Base-by-base conservation (phyloP, 306 rosid species). In the Ceratonia siliqua region DNA sequence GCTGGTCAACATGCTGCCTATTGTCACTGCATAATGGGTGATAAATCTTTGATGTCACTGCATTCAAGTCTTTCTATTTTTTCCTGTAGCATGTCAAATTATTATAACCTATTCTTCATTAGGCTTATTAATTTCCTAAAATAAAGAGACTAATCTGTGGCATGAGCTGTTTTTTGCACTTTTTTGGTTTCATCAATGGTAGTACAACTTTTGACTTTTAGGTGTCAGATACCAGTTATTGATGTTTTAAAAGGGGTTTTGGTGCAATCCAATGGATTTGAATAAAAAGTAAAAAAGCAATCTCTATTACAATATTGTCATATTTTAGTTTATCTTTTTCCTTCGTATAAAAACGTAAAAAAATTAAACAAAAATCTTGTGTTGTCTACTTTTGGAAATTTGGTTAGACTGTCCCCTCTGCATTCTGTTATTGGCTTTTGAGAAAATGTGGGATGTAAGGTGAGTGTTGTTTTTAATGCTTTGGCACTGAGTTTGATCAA, bases 401-500 rank as follows among this genome's bases (percentile, higher is more conserved):
- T 33, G 74, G 61, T 33, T 24, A 25, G 50, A 43, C 43, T 52
- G 42, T 10, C 58, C 13, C 22, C 55, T 53, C 27, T n/a, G 21
- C 43, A 33, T 50, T 69, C 21, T 12, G 10, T 49, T 49, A 22
- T 39, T 56, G 52, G 3, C 22, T 32, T 49, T 70, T 46, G 52
- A 63, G 33, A 20, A 59, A 39, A 22, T 41, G 7, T 24, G 45
- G 5, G n/a, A 70, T 41, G 36, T 36, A 20, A 48, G 62, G 5
- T 20, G 48, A 18, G 22, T 50, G 56, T 2, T 68, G 25, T 71
- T 55, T 71, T 24, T 7, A 21, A 13, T 24, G 10, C 11, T 17
- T 24, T 49, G 20, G 24, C 42, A 55, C 41, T 39, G 39, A 55
- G 65, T 58, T 70, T 58, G 46, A 72, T 30, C 46, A 43, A 17